Base-by-base conservation (phyloP, 257 asterid genomes). In the Anisodus acutangulus region DNA sequence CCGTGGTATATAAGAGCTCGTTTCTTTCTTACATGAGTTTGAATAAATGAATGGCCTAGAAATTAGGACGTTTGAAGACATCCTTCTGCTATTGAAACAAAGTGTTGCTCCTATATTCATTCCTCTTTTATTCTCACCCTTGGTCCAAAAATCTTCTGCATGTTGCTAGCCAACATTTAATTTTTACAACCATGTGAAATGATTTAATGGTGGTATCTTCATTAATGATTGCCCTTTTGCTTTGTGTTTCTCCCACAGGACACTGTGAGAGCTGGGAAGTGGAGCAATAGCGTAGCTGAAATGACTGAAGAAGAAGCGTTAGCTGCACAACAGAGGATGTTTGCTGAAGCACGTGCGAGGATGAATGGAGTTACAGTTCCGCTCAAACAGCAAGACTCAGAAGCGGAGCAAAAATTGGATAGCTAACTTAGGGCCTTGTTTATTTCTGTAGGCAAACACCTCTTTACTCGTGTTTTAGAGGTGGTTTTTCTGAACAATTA, bases 331-430 rank as follows among this genome's bases (percentile, higher is more conserved):
- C 99, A 95, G 89, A 91, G 98, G 88, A 95, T 95, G 99, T 95
- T 95, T 86, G 99, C 99, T 2, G 99, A 95, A 86, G 99, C 98
- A 9, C 95, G 99, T 57, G 98, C 98, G 7, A 83, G 99, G 87
- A 95, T 95, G 99, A 94, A 92, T 43, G 97, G 97, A 45, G 92
- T 93, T 70, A 31, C 67, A 87, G 79, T 93, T 92, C 94, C 94
- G 3, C 81, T 64, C 81, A 91, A 91, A 91, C 95, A 88, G 85
- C 60, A 91, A 3, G 97, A 91, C 22, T 39, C 92, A 11, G 47
- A 53, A 53, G 12, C 15, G 10, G 64, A 53, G 64, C 64, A 53
- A 78, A 78, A 49, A 49, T 22, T 78, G 81, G 64, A 78, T 16
- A 26, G 80, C 85, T 54, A 82, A 67, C 68, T 37, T 11, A 35